phyloP scores from a whole-genome alignment of 2,329 filamentous ascomycete species.

The Botrytis deweyae region DNA sequence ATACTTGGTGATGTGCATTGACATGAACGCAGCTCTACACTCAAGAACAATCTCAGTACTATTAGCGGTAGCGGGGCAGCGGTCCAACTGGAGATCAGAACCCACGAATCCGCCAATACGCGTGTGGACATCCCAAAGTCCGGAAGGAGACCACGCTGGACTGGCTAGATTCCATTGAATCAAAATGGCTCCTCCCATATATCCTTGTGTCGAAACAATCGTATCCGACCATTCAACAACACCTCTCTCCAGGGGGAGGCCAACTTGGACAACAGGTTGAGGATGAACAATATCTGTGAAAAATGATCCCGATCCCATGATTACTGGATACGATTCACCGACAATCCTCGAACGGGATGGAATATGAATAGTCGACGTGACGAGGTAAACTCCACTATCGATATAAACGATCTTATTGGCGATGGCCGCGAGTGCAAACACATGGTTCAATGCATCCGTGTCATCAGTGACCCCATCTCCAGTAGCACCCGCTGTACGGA shows the following conservation, averaged over 20 bases:
- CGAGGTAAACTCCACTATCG: slow-evolving; percentile 55
- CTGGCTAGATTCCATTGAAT: slow-evolving; percentile 64
- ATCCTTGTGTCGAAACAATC: slow-evolving; percentile 60
- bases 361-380: slow-evolving; percentile 49
- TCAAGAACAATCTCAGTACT: slow-evolving; percentile 35
- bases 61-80: slow-evolving; percentile 54
- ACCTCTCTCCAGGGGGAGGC: slow-evolving; percentile 57
- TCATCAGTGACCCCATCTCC: slow-evolving; percentile 60
- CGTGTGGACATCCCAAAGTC: slow-evolving; percentile 49
- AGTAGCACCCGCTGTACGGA: slow-evolving; percentile 43
- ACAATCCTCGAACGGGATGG: slow-evolving; percentile 45
- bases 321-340: slow-evolving; percentile 47
- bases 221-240: slow-evolving; percentile 62
- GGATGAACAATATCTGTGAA: slow-evolving; percentile 48
- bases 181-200: slow-evolving; percentile 56
- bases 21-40: slow-evolving; percentile 41
- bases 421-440: slow-evolving; percentile 52
- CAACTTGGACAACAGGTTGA: slow-evolving; percentile 51
- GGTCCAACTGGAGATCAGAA: slow-evolving; percentile 27
- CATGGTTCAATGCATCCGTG: slow-evolving; percentile 56
- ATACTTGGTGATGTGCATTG: slow-evolving; percentile 39
- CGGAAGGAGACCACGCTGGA: slow-evolving; percentile 49
- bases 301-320: slow-evolving; percentile 41
- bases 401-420: slow-evolving; percentile 55
- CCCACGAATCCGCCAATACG: slow-evolving; percentile 45